Evolutionary conservation across 2,329 filamentous ascomycete species (phyloP).

Genomic region (Alternaria solani): DNA sequence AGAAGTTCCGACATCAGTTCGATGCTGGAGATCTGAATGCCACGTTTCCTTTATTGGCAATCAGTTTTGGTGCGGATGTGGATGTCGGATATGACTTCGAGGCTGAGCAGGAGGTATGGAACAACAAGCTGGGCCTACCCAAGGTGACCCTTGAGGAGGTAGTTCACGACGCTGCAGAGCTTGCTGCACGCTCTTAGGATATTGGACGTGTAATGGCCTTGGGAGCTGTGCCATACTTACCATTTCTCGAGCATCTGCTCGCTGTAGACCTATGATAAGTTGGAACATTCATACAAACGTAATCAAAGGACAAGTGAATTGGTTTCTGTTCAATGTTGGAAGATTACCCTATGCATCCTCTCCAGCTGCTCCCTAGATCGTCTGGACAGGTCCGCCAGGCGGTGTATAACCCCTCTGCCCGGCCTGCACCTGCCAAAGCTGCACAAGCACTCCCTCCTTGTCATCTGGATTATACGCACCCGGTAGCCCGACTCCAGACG

Average conservation of each 20-base stretch:
- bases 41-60: conserved; percentile 25
- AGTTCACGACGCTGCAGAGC: not conserved
- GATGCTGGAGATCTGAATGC: conserved; percentile 28
- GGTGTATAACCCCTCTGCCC: conserved; percentile 25
- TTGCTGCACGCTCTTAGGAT: not conserved
- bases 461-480: conserved; percentile 35
- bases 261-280: not conserved
- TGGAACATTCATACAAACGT: not conserved
- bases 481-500: conserved; percentile 29
- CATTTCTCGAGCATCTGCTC: not conserved
- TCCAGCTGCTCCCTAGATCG: conserved; percentile 4
- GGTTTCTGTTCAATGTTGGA: not conserved
- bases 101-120: conserved; percentile 33
- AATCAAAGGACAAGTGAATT: not conserved
- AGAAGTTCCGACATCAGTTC: conserved; percentile 16
- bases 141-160: conserved; percentile 29
- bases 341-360: not conserved
- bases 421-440: conserved; percentile 26
- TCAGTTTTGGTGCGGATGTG: conserved; percentile 32
- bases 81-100: conserved; percentile 35
- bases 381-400: conserved; percentile 28
- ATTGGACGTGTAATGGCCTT: not conserved
- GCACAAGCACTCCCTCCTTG: conserved; percentile 24
- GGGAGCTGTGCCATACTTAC: not conserved
- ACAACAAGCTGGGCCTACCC: conserved; percentile 30